These are phyloP conservation scores for Penicillium diatomitis DNA, from an alignment of 495 filamentous ascomycete genomes.

Conservation along the genomic window DNA sequence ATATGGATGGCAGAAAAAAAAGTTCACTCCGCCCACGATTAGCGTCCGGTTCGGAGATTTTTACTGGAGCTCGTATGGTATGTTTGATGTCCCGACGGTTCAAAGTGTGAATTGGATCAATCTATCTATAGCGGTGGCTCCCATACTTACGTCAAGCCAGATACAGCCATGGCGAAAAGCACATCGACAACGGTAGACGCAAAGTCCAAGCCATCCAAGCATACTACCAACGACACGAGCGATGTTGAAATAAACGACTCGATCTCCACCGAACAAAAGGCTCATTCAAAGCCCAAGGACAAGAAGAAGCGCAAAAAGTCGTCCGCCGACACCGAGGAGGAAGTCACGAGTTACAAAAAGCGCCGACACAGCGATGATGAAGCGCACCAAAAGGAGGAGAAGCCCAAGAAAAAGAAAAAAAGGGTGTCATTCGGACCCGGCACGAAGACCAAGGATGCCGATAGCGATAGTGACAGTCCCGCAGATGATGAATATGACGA, in stretches of 20 bases:
- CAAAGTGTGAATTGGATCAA: not conserved
- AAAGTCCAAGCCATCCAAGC: slow-evolving; percentile 59
- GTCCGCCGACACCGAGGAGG: slow-evolving; percentile 6
- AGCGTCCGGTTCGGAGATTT: not conserved
- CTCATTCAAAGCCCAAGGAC: slow-evolving; percentile 12
- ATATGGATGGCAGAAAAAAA: slow-evolving; percentile 10
- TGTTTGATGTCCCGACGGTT: not conserved
- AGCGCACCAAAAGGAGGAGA: slow-evolving; percentile 18
- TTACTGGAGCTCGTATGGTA: not conserved
- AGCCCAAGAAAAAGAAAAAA: slow-evolving; percentile 40
- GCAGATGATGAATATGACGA: slow-evolving; percentile 6
- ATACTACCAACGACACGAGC: slow-evolving; percentile 22
- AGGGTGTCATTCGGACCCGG: slow-evolving; percentile 71
- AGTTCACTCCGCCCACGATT: slow-evolving; percentile 3
- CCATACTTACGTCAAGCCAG: not conserved
- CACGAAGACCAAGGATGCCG: slow-evolving; percentile 50
- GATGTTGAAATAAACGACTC: slow-evolving; percentile 10
- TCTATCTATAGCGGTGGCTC: not conserved
- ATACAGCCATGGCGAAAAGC: slow-evolving; percentile 13
- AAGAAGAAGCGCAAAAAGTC: slow-evolving; percentile 16
- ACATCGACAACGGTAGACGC: slow-evolving; percentile 48
- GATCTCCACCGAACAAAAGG: slow-evolving; percentile 5
- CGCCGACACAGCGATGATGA: slow-evolving; percentile 13
- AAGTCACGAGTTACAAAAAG: slow-evolving; percentile 13
- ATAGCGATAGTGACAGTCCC: slow-evolving; percentile 6